Evolutionary conservation across 257 asterid genomes (phyloP).

Genomic region (Nicotiana obtusifolia): DNA sequence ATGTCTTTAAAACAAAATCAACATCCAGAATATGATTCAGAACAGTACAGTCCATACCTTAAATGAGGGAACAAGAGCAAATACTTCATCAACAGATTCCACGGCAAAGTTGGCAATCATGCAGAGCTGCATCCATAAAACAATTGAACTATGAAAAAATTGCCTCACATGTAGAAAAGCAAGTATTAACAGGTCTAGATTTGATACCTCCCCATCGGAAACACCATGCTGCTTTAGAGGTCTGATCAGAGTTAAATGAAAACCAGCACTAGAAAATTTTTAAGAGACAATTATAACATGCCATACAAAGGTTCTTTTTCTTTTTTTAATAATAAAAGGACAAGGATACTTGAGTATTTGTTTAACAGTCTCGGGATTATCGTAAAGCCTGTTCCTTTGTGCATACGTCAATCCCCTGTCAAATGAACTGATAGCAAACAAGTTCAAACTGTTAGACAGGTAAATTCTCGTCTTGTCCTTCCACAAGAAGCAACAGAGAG

Average conservation of each 20-base stretch:
- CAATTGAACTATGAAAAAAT: constrained; percentile 13
- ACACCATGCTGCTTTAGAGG: constrained; percentile 71
- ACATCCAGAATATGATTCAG: constrained; percentile 13
- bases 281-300: not conserved
- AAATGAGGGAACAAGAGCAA: constrained; percentile 70
- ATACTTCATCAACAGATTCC: constrained; percentile 82
- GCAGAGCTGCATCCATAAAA: constrained; percentile 53
- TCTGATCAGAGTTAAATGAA: constrained; percentile 57
- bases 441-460: constrained; percentile 5
- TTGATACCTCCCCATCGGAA: constrained; percentile 71
- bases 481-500: constrained; percentile 1
- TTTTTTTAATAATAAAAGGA: not conserved
- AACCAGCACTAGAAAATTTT: constrained; percentile 2
- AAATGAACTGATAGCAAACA: constrained; percentile 53
- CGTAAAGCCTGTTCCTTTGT: constrained; percentile 42
- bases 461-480: constrained; percentile 1
- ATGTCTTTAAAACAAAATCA: not conserved
- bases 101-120: constrained; percentile 62
- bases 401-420: constrained; percentile 74
- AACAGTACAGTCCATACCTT: constrained; percentile 41
- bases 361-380: constrained; percentile 53
- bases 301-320: not conserved
- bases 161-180: constrained; percentile 7
- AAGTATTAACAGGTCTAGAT: constrained; percentile 10
- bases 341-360: constrained; percentile 78